phyloP scores from a whole-genome alignment of 164 flowering plant genomes.

The Tinospora cordifolia region DNA sequence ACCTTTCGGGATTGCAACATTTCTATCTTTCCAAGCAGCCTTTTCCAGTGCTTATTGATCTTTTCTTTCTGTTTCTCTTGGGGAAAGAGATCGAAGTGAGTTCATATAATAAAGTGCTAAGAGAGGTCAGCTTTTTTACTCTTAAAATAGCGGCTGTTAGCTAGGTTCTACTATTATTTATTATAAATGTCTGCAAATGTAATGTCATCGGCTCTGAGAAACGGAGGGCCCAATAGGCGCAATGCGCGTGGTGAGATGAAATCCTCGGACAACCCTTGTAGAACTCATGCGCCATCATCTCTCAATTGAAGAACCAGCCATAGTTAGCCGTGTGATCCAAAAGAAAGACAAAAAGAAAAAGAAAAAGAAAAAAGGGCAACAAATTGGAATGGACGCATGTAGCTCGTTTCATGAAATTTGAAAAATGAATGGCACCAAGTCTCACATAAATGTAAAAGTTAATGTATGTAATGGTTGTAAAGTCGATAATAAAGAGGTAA shows the following conservation, averaged over 20 bases:
- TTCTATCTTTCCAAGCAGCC: not conserved
- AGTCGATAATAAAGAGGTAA: no score
- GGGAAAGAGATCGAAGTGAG: not conserved
- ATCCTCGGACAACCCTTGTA: slow-evolving; percentile 8
- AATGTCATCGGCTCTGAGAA: not conserved
- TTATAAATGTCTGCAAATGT: not conserved
- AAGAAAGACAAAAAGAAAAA: no score
- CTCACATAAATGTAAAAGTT: no score
- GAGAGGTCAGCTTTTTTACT: not conserved
- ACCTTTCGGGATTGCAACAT: not conserved
- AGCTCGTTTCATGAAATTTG: no score
- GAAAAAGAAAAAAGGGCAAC: no score
- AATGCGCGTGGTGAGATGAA: slow-evolving; percentile 8
- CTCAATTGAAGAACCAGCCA: no score
- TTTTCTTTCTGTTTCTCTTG: not conserved
- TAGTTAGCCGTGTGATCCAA: no score
- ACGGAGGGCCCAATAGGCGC: not conserved
- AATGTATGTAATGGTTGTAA: no score
- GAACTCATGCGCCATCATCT: not conserved
- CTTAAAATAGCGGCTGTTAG: not conserved
- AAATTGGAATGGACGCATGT: no score
- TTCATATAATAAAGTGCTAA: no score
- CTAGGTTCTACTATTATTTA: not conserved
- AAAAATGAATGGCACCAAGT: no score
- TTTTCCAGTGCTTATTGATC: not conserved